A percentile compares a stretch with the other conserved stretches of the same genome.
Conservation (phyloP, 2,329 filamentous ascomycete species). For the Fusarium marasasianum region DNA sequence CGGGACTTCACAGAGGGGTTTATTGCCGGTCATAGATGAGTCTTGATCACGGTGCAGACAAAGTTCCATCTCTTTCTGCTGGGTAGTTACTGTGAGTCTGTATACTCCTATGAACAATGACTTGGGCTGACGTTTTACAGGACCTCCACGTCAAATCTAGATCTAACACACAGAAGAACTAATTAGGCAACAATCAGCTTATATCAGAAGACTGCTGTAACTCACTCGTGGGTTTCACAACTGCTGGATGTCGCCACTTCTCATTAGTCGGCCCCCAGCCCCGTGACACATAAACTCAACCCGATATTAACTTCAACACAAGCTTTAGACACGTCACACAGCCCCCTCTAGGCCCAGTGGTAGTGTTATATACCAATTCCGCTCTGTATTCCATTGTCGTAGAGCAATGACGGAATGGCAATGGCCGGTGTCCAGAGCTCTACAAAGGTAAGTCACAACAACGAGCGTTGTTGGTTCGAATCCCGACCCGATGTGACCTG, state of each 20-base stretch:
- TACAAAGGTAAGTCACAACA: slow-evolving; percentile 11
- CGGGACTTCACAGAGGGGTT: not conserved
- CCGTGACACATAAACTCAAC: not conserved
- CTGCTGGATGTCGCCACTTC: not conserved
- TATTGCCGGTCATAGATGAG: not conserved
- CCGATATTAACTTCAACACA: not conserved
- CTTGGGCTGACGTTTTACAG: too few species aligned
- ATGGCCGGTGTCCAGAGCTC: slow-evolving; percentile 11
- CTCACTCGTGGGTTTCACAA: fast-evolving
- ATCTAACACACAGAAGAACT: not conserved
- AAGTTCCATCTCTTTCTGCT: not conserved
- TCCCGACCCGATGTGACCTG: not conserved
- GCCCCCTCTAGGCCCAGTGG: too few species aligned
- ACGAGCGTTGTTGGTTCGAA: not conserved
- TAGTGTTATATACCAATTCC: not conserved
- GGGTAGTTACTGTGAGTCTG: too few species aligned
- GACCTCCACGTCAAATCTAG: not conserved
- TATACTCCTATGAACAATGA: not conserved
- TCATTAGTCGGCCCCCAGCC: not conserved
- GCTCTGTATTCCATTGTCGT: not conserved
- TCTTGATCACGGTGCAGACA: fast-evolving
- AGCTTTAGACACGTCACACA: not conserved
- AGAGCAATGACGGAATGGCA: slow-evolving; percentile 18
- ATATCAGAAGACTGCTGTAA: not conserved
- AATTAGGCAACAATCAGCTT: fast-evolving